These are phyloP conservation scores for Neurospora sp. DNA, from an alignment of 495 filamentous ascomycete species.

Conservation along the genomic window DNA sequence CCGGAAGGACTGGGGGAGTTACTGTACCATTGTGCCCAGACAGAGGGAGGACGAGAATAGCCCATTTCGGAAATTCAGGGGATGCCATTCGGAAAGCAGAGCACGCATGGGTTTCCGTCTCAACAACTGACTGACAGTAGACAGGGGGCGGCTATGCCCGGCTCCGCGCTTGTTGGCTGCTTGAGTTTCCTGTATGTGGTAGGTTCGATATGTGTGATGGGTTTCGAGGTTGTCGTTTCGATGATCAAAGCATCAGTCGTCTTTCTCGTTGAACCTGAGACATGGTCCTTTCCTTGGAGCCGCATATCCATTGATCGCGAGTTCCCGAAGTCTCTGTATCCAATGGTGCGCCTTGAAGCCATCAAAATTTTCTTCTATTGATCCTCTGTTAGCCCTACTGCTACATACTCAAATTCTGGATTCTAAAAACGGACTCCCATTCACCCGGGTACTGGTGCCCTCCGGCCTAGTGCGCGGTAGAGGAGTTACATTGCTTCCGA, in stretches of 20 bases:
- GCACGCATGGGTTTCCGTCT: background rate
- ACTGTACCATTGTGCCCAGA: background rate
- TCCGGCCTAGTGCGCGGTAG: background rate
- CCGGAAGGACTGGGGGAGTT: background rate
- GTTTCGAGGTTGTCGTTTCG: background rate
- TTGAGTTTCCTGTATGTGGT: background rate
- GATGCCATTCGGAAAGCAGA: background rate
- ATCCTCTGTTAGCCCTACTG: background rate
- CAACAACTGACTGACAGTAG: background rate
- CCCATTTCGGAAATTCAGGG: background rate
- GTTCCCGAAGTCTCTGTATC: background rate
- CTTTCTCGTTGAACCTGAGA: background rate
- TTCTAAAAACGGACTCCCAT: background rate
- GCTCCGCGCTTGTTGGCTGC: background rate
- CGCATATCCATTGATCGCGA: background rate
- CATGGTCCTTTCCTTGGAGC: background rate
- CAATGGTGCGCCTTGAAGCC: background rate
- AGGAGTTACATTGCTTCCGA: background rate
- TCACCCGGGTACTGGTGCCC: background rate
- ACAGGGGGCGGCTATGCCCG: background rate
- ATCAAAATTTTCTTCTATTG: background rate
- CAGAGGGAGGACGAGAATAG: background rate
- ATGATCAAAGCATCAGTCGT: background rate
- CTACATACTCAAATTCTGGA: background rate
- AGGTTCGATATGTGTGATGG: background rate